phyloP scores from a whole-genome alignment of 805 yeast species.

The Candida awuae region DNA sequence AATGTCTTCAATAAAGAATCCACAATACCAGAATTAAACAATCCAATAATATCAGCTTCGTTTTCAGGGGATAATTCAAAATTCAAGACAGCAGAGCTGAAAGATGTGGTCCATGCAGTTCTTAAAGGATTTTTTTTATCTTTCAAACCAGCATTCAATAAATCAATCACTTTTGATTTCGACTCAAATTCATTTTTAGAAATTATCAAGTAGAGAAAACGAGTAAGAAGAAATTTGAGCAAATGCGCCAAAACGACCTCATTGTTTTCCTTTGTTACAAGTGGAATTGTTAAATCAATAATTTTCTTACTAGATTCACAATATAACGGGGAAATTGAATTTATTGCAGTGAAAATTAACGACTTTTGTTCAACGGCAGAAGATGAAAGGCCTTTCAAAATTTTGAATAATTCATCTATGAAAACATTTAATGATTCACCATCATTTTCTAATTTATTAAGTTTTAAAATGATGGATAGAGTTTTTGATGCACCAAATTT shows the following conservation, averaged over 20 bases:
- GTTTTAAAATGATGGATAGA: slow-evolving; percentile 19
- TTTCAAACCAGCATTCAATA: slow-evolving; percentile 48
- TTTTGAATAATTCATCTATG: slow-evolving; percentile 46
- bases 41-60: slow-evolving; percentile 2
- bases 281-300: slow-evolving; percentile 37
- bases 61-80: neutral
- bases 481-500: slow-evolving; percentile 41
- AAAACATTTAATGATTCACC: slow-evolving; percentile 28
- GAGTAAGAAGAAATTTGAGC: slow-evolving; percentile 41
- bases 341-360: slow-evolving; percentile 40
- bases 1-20: slow-evolving; percentile 15
- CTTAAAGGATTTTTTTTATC: slow-evolving; percentile 59
- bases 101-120: slow-evolving; percentile 56
- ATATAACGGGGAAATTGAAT: slow-evolving; percentile 21
- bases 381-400: slow-evolving; percentile 47
- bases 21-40: slow-evolving; percentile 11
- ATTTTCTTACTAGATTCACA: slow-evolving; percentile 24
- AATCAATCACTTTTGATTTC: slow-evolving; percentile 20
- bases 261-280: slow-evolving; percentile 67
- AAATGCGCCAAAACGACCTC: slow-evolving; percentile 51
- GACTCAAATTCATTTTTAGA: slow-evolving; percentile 16
- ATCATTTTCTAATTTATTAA: slow-evolving; percentile 16
- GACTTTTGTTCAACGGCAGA: slow-evolving; percentile 60
- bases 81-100: slow-evolving; percentile 32
- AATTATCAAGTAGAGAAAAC: slow-evolving; percentile 30